Evolutionary conservation across 192 early-diverging fungal species (phyloP), one percentile per base, ranked within the genome.

Genomic region (Diversispora epigaea): DNA sequence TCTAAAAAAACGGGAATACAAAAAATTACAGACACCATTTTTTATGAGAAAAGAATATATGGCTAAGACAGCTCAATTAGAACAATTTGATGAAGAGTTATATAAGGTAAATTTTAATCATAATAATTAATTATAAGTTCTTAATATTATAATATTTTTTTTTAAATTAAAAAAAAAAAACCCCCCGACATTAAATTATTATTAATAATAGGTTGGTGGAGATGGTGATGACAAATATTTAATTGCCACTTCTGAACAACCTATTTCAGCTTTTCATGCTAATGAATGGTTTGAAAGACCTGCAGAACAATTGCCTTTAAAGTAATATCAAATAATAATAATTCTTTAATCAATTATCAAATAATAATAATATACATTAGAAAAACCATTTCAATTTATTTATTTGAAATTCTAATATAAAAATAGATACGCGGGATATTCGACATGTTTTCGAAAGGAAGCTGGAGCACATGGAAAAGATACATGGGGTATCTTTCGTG

Each of bases 361-460:
- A 43, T 54, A 11, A 46, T n/a, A 56, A 55, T 76, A n/a, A 50
- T 50, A 12, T 12, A 12, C 14, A 50, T 50, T 50, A 50, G 2
- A 50, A 49, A 10, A 50, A 50, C 14, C 10, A 50, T 50, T 12
- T 12, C 14, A 1, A 32, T 32, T 32, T 32, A 32, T 32, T 32
- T 32, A 32, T 32, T 32, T 32, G 2, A 32, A 32, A 50, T 50
- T 12, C 14, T 5, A 50, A 12, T 50, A 50, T 12, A 12, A 25
- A 46, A 21, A 39, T 41, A 83, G 84, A 75, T 93, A 96, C 80
- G 98, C 96, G 43, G 98, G 98, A 46, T 93, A 92, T 82, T 98
- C 96, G 56, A 98, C 98, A 50, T 98, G 96, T 84, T 99, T 99
- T 92, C 93, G 98, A 70, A 99, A 99, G 80, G 98, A 99, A 86